Evolutionary conservation across 345 rosid species (phyloP), one percentile per base, ranked within the genome.

Genomic region (Bruguiera sexangula): DNA sequence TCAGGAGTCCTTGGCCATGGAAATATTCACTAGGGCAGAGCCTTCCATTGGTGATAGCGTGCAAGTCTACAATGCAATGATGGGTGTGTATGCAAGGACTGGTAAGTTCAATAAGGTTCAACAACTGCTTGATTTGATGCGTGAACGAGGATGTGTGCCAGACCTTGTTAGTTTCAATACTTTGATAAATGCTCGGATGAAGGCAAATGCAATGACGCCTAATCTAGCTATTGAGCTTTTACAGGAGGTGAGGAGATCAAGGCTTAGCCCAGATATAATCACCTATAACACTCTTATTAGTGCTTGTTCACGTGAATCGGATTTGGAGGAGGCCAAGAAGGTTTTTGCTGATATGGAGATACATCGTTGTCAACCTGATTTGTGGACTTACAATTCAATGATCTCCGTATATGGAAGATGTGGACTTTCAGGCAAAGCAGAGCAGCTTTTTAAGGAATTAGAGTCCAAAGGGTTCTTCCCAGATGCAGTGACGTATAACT

Each of bases 331-430:
- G 73, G 96, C 93, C 1, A 71, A 66, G 74, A 89, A 82, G 75
- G 86, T 89, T 83, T 89, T 80, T 69, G 83, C 78, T 46, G 89
- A 94, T 63, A 84, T 94, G 96, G 93, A 86, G 82, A 73, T 71
- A n/a, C 77, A 76, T 79, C 71, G 73, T 8, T 94, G 98, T 73
- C 92, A 87, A 74, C 95, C 97, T 76, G 98, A 91, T 70, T 72
- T 94, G 57, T 94, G 98, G 98, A 94, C 98, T 67, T 94, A 94
- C 66, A 94, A 94, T 78, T 90, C 97, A 24, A 91, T 94, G 96
- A 91, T 91, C 66, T 94, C 98, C 0, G 96, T 91, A 43, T 91
- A 80, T 72, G 96, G 90, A 20, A 86, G 93, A 79, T 94, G 98
- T 76, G 90, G 97, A 20, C 78, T 87, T 75, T 77, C 96, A 22